These are phyloP conservation scores for Agapanthus africanus DNA, from an alignment of 106 monocot genomes.

Conservation along the genomic window DNA sequence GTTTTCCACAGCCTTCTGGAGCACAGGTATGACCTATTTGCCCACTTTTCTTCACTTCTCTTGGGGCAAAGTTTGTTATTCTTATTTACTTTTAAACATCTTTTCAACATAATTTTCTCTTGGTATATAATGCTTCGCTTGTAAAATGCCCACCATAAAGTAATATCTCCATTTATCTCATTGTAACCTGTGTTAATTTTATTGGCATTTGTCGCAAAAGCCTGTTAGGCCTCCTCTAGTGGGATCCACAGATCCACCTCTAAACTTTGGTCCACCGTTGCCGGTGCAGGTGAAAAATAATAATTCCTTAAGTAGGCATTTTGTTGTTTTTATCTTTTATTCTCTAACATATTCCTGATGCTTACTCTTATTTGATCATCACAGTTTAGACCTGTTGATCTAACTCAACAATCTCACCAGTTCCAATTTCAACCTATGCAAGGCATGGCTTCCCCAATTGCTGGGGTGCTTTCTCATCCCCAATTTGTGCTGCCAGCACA, in stretches of 20 bases:
- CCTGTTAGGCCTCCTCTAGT: slow-evolving; percentile 34
- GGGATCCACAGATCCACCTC: slow-evolving; percentile 34
- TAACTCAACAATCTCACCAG: slow-evolving; percentile 50
- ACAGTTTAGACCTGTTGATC: slow-evolving; percentile 58
- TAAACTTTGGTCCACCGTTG: slow-evolving; percentile 49
- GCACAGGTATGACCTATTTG: slow-evolving; percentile 32
- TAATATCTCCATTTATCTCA: neutral
- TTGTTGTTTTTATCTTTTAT: neutral
- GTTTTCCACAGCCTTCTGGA: slow-evolving; percentile 45
- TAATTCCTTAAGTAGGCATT: neutral
- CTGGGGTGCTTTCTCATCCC: slow-evolving; percentile 17
- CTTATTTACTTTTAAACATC: neutral
- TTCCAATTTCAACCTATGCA: slow-evolving; percentile 49
- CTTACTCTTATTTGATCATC: slow-evolving; percentile 12
- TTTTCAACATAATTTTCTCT: neutral
- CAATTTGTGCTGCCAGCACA: slow-evolving; percentile 45
- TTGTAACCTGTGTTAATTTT: neutral
- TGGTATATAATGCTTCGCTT: neutral
- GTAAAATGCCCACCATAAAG: neutral
- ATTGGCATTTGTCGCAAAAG: slow-evolving; percentile 8
- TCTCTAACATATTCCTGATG: neutral
- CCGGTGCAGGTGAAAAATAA: slow-evolving; percentile 42
- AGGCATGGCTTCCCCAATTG: slow-evolving; percentile 22
- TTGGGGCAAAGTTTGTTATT: neutral
- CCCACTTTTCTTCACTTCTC: neutral